Evolutionary conservation across 371 early-diverging fungal genomes (phyloP).

Genomic region (Smittium mucronatum): DNA sequence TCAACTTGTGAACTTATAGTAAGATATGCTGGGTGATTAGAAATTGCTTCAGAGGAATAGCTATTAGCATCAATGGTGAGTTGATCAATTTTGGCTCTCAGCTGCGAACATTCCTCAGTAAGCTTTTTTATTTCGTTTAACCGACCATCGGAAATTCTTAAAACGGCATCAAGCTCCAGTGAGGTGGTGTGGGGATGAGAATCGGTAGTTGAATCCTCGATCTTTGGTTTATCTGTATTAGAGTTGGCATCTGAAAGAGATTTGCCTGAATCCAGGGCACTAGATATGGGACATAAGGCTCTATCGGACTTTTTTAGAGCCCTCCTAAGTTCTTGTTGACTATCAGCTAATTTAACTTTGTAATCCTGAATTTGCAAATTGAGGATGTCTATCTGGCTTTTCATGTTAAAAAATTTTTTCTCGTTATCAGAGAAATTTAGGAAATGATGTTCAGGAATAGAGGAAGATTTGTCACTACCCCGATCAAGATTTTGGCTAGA

Average conservation of each 20-base stretch:
- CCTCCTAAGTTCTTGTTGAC: constrained; percentile 26
- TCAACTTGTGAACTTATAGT: constrained; percentile 39
- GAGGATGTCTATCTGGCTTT: constrained; percentile 18
- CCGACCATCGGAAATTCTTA: constrained; percentile 35
- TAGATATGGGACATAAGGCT: constrained; percentile 21
- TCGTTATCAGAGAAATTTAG: neutral
- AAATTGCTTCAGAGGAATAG: constrained; percentile 35
- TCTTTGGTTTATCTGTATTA: neutral
- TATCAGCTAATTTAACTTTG: constrained; percentile 30
- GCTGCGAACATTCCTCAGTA: constrained; percentile 33
- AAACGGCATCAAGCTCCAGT: constrained; percentile 7
- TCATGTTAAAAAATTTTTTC: constrained; percentile 18
- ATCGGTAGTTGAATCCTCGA: neutral
- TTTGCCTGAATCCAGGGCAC: constrained; percentile 11
- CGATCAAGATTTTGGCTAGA: constrained; percentile 9
- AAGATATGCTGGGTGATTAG: constrained; percentile 35
- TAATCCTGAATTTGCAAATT: constrained; percentile 23
- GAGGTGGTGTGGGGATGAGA: neutral
- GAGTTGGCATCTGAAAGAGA: neutral
- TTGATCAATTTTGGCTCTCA: constrained; percentile 37
- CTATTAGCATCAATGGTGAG: constrained; percentile 36
- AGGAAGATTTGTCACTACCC: neutral
- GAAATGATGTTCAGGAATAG: neutral
- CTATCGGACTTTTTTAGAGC: constrained; percentile 27
- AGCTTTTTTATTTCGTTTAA: constrained; percentile 43